Base-by-base conservation (phyloP, 2,329 filamentous ascomycete species). In the Neonectria coccinea region DNA sequence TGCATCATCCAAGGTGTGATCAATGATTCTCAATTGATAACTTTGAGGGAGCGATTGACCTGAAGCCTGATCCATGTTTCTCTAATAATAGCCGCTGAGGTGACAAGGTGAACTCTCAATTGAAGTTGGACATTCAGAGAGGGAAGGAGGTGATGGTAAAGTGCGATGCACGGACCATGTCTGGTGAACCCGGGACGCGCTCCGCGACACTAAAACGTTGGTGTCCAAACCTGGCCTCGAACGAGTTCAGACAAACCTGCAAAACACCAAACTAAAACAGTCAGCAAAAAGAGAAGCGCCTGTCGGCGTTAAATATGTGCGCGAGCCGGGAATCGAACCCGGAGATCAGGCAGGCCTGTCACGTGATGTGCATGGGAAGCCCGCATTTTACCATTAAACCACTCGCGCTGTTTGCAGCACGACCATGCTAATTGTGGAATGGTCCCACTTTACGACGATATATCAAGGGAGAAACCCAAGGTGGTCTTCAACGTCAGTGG, bases 331-430 rank as follows among this genome's bases (percentile, higher is more conserved):
- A 76, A 69, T 79, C 77, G 77, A 79, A 79, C 77, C 72, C 77
- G 69, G 70, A 68, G 74, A 76, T 65, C 75, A 71, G 73, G 75
- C 76, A 42, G 14, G 14, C 1, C 6, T 0, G 36, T 39, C 14
- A 39, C 5, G 36, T 39, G n/a, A 18, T 41, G 25, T 25, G 6
- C 39, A 74, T 79, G 77, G 77, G 77, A 79, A 78, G 77, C 77
- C 75, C 69, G 75, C 64, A 79, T 79, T 76, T 77, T 79, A 79
- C 77, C 77, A 62, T 68, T 79, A 78, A 76, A 79, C 77, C 75
- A 79, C 68, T 68, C 65, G 67, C 72, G 77, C 73, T 65, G 61
- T 72, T 58, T 56, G 65, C 64, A 27, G 57, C 54, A 60, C 44
- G 18, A 58, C 62, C 57, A 59, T 65, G 59, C 62, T 63, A 25